Evolutionary conservation across 2,329 filamentous ascomycete genomes (phyloP).

Genomic region (Pseudocercospora macadamiae): DNA sequence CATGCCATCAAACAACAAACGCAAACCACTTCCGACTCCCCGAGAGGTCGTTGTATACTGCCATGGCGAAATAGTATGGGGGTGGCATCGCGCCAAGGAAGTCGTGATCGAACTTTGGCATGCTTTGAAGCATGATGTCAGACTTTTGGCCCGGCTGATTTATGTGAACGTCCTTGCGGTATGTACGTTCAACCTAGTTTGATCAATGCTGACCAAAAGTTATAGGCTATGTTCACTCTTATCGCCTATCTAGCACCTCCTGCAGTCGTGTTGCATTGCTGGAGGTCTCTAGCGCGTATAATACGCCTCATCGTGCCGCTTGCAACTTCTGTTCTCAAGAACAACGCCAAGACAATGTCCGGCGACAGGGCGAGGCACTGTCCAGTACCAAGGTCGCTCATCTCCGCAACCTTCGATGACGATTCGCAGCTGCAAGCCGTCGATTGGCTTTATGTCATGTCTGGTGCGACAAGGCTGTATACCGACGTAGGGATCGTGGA

Average conservation of each 20-base stretch:
- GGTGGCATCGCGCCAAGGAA: neutral
- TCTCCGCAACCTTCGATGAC: neutral
- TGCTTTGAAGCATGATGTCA: neutral
- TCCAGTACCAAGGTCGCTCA: neutral
- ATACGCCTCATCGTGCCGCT: neutral
- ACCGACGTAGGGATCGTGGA: neutral
- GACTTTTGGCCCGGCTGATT: neutral
- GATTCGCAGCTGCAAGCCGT: neutral
- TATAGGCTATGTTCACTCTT: neutral
- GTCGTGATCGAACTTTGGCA: neutral
- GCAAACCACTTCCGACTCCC: neutral
- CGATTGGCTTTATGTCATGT: neutral
- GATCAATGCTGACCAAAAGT: neutral
- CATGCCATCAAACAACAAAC: neutral
- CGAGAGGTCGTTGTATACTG: neutral
- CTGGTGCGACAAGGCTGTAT: neutral
- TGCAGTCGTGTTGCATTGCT: neutral
- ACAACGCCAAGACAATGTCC: neutral
- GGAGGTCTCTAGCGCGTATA: neutral
- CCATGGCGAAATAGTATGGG: neutral
- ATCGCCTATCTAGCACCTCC: neutral
- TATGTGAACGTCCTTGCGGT: neutral
- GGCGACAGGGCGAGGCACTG: too few species aligned
- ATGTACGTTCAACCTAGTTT: neutral
- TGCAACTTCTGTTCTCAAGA: neutral